Evolutionary conservation across 1,139 yeast genomes (phyloP), one percentile per base, ranked within the genome.

Genomic region (Yamadazyma diddensiae): DNA sequence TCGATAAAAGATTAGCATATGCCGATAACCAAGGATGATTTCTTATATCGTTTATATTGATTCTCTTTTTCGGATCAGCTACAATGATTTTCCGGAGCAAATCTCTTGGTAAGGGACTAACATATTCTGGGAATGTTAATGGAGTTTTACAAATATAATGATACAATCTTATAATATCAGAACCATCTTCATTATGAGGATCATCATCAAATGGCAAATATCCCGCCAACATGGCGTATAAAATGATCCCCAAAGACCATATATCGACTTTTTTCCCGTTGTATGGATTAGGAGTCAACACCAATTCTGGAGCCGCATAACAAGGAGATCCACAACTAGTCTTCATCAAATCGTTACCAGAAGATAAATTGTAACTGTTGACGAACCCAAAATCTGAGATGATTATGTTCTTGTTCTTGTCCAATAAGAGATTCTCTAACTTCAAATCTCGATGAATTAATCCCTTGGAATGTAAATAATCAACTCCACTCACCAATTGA

Each of bases 311-410:
- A 3, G 98, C 98, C 0, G 97, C 97, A 58, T 92, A 92, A 58
- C 98, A 90, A 0, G 98, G 98, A 5, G 96, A 86, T 2, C 99
- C 99, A 60, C 99, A 92, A 30, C 92, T 80, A 1, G 98, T 92
- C 55, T 82, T 82, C 98, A 92, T 92, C 35, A 87, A 65, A 54
- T 87, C 96, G 43, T 68, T 67, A 44, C 73, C 73, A 6, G 26
- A 28, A 20, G 71, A 73, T 21, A 69, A 64, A 38, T 74, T 73
- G 62, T 87, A 92, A 25, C 94, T 82, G 60, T 92, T 92, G 27
- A 94, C 98, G 62, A 92, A 92, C 1, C 95, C 95, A 58, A 84
- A 84, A 57, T 84, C 95, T 22, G 88, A 79, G 37, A 84, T 82
- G 36, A 84, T 73, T 41, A 85, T 80, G 59, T 84, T 84, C 52